Percentiles rank a stretch among this genome's conserved stretches.
These are phyloP conservation scores for Silene vulgaris DNA, from an alignment of 179 eudicot genomes.

Conservation along the genomic window DNA sequence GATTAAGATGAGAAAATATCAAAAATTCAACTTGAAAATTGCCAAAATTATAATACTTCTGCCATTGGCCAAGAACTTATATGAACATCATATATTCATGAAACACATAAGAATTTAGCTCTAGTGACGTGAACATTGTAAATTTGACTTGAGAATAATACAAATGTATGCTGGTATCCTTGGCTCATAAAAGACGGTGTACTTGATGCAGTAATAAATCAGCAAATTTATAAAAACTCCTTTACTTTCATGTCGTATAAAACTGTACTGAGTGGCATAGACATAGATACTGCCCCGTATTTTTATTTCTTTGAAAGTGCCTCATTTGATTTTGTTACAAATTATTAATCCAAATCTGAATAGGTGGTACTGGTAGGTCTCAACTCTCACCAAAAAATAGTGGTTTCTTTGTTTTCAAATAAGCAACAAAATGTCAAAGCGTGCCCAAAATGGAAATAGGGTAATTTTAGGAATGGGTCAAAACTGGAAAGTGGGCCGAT, in stretches of 20 bases:
- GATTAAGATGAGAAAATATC: neutral
- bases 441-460: no score
- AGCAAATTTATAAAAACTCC: neutral
- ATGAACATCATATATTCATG: neutral
- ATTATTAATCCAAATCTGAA: no score
- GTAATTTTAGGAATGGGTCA: neutral
- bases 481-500: neutral
- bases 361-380: no score
- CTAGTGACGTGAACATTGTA: no score
- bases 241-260: neutral
- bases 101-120: neutral
- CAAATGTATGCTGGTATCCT: neutral
- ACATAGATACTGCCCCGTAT: no score
- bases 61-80: neutral
- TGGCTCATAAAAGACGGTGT: neutral
- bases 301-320: no score
- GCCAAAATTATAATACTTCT: neutral
- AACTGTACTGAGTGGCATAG: neutral
- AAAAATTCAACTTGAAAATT: neutral
- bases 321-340: neutral
- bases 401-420: neutral
- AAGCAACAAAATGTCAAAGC: neutral
- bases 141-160: no score
- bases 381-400: no score
- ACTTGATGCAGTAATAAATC: neutral